phyloP scores from a whole-genome alignment of 768 basidiomycete species.

The Phanerochaete carnosa region DNA sequence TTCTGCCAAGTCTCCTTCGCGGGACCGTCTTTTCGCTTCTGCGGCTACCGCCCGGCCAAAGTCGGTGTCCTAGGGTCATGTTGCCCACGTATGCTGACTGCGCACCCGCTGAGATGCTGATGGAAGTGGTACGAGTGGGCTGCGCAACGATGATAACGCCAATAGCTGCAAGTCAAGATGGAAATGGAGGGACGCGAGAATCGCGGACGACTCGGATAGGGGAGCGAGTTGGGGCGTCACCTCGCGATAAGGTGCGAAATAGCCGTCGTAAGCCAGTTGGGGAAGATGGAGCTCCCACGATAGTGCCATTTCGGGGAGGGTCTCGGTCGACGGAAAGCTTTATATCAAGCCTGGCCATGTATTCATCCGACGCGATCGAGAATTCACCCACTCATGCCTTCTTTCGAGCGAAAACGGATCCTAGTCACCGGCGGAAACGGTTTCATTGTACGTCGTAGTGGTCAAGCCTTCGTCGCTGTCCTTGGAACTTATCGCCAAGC shows the following conservation, averaged over 20 bases:
- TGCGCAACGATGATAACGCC: neutral
- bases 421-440: constrained; percentile 20
- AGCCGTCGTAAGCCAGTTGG: no score
- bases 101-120: neutral
- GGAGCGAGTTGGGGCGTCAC: no score
- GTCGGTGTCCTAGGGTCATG: neutral
- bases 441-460: constrained; percentile 14
- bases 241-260: no score
- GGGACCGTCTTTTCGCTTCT: neutral
- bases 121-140: neutral
- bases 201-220: neutral
- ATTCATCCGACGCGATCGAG: no score
- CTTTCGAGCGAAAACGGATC: neutral
- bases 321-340: no score
- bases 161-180: neutral
- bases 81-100: neutral
- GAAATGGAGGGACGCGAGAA: neutral
- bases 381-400: no score
- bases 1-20: neutral
- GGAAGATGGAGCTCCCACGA: no score
- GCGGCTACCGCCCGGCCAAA: no score
- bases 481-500: neutral
- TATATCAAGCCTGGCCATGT: no score
- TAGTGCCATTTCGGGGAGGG: no score
- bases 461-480: neutral